Percentiles rank a stretch among this genome's conserved stretches.
phyloP scores from a whole-genome alignment of 2,329 filamentous ascomycete genomes.

The Passalora sequoiae region DNA sequence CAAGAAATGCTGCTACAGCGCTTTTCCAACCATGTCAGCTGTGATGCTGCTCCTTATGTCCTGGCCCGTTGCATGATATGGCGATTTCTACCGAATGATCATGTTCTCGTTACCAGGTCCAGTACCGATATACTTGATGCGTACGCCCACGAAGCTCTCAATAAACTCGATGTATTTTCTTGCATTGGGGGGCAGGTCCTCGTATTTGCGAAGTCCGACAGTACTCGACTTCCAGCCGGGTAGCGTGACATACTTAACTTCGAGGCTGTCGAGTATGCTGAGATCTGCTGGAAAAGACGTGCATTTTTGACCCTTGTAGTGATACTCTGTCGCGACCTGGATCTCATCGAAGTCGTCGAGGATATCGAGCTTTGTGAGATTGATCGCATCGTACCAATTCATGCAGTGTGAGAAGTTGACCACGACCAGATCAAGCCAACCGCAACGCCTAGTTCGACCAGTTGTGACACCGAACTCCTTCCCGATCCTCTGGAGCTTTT shows the following conservation, averaged over 20 bases:
- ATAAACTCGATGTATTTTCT: conserved; percentile 63
- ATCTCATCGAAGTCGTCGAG: conserved; percentile 69
- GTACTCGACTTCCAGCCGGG: conserved; percentile 65
- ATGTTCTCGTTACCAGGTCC: conserved; percentile 62
- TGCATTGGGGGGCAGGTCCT: conserved; percentile 60
- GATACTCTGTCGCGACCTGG: conserved; percentile 69
- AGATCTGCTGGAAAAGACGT: conserved; percentile 63
- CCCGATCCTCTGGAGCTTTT: conserved; percentile 53
- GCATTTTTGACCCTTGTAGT: conserved; percentile 51
- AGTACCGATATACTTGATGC: conserved; percentile 62
- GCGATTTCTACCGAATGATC: conserved; percentile 47
- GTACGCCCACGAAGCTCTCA: conserved; percentile 60
- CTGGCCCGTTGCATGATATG: too few species aligned
- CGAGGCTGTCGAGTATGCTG: conserved; percentile 52
- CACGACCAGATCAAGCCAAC: conserved; percentile 64
- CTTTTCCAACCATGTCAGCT: too few species aligned
- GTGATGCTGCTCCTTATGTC: too few species aligned
- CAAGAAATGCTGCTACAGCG: too few species aligned
- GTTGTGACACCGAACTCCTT: conserved; percentile 55
- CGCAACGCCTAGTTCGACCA: conserved; percentile 57
- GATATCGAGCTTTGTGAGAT: conserved; percentile 64
- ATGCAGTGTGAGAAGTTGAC: conserved; percentile 60
- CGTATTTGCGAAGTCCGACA: conserved; percentile 54
- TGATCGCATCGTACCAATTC: conserved; percentile 63
- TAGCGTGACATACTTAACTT: conserved; percentile 64